These are phyloP conservation scores for Microbotryum lychnidis-dioicae DNA, from an alignment of 1,284 basidiomycete species.

Conservation along the genomic window DNA sequence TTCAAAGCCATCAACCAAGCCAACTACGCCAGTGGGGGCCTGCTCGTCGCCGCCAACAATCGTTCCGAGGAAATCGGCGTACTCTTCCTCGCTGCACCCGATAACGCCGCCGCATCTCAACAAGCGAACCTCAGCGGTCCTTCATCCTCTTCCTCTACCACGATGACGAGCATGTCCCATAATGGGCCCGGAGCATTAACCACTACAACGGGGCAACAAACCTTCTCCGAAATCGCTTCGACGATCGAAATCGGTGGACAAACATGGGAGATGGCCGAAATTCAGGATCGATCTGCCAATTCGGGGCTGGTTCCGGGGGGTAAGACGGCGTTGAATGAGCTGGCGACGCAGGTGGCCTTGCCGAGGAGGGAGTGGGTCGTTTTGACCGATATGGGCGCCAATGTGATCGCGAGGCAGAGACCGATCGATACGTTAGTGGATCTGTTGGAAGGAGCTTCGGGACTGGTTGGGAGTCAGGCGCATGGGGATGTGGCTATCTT, in stretches of 20 bases:
- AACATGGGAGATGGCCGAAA: conserved; percentile 65
- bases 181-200: background rate
- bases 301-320: conserved; percentile 46
- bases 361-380: conserved; percentile 71
- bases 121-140: background rate
- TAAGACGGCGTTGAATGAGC: conserved; percentile 55
- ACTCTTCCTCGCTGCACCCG: conserved; percentile 64
- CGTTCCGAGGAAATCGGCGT: conserved; percentile 66
- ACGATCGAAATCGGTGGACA: conserved; percentile 66
- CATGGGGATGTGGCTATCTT: conserved; percentile 34
- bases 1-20: conserved; percentile 43
- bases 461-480: conserved; percentile 23
- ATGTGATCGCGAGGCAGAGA: conserved; percentile 71
- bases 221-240: conserved; percentile 55
- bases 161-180: background rate
- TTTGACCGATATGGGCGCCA: conserved; percentile 73
- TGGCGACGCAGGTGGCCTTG: conserved; percentile 68
- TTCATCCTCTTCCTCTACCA: background rate
- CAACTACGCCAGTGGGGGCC: conserved; percentile 53
- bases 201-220: background rate
- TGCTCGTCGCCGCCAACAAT: conserved; percentile 48
- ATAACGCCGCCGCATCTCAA: conserved; percentile 45
- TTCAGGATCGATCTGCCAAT: conserved; percentile 39
- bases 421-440: conserved; percentile 67
- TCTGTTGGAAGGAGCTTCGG: conserved; percentile 39